Percentiles rank a stretch among this genome's conserved stretches.
These are phyloP conservation scores for Gypsophila paniculata DNA, from an alignment of 179 eudicot species.

Conservation along the genomic window DNA sequence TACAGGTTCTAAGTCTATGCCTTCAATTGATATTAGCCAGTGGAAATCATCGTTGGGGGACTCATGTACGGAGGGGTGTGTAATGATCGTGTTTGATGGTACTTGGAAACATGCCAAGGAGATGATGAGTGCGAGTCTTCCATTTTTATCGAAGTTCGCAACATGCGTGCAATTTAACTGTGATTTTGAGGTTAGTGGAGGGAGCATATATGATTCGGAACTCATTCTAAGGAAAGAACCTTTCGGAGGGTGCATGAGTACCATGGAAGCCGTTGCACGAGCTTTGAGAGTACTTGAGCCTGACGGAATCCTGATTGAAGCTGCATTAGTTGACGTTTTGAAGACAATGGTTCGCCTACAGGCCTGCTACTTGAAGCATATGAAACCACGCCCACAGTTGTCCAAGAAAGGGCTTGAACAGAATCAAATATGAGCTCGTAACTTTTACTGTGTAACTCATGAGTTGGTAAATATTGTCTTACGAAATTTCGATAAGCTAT, in stretches of 20 bases:
- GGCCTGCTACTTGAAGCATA: slow-evolving; percentile 59
- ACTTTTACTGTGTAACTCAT: neutral
- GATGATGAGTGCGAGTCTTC: slow-evolving; percentile 84
- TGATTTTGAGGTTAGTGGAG: slow-evolving; percentile 59
- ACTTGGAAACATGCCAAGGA: slow-evolving; percentile 99
- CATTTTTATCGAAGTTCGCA: slow-evolving; percentile 76
- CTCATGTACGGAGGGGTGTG: slow-evolving; percentile 20
- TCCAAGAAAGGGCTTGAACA: slow-evolving; percentile 30
- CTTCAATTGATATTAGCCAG: slow-evolving; percentile 43
- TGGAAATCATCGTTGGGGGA: slow-evolving; percentile 40
- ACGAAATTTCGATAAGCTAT: neutral
- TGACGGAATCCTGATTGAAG: slow-evolving; percentile 59
- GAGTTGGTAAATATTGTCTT: slow-evolving; percentile 7
- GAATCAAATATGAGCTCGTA: neutral
- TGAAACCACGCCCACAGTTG: slow-evolving; percentile 50
- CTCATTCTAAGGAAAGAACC: slow-evolving; percentile 88
- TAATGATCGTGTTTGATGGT: slow-evolving; percentile 81
- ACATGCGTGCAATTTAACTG: slow-evolving; percentile 54
- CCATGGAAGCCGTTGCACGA: slow-evolving; percentile 90
- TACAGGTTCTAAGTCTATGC: slow-evolving; percentile 55
- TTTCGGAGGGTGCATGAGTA: slow-evolving; percentile 84
- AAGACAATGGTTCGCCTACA: slow-evolving; percentile 72
- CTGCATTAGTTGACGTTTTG: slow-evolving; percentile 55
- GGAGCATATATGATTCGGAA: slow-evolving; percentile 69
- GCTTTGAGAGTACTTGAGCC: slow-evolving; percentile 71